A percentile compares a stretch with the other conserved stretches of the same genome.
These are phyloP conservation scores for Apiospora pterosperma DNA, from an alignment of 2,329 filamentous ascomycete species.

Conservation along the genomic window DNA sequence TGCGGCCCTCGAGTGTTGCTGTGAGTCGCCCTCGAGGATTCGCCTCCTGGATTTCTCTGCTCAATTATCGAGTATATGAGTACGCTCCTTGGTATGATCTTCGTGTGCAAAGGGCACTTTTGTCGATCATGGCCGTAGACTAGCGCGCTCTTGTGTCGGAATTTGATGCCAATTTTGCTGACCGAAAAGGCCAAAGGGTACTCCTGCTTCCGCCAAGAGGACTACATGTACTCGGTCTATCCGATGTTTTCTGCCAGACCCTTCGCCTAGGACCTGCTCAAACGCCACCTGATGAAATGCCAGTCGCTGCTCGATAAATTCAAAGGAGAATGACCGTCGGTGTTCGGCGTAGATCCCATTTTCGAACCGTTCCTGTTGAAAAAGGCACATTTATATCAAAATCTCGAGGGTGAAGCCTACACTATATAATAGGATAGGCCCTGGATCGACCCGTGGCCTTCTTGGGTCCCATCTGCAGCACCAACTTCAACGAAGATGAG, in stretches of 20 bases:
- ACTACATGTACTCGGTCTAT: neutral
- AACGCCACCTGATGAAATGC: neutral
- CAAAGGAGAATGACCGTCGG: neutral
- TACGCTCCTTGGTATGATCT: neutral
- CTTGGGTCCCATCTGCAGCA: neutral
- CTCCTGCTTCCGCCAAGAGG: neutral
- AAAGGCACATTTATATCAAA: neutral
- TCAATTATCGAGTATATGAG: neutral
- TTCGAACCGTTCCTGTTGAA: neutral
- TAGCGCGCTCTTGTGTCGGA: neutral
- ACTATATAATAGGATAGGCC: neutral
- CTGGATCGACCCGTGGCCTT: neutral
- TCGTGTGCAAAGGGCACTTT: too few species aligned
- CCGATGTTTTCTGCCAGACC: neutral
- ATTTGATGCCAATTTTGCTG: neutral
- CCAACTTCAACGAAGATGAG: neutral
- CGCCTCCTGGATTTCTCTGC: neutral
- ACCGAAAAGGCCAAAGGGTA: neutral
- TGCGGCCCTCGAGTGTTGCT: too few species aligned
- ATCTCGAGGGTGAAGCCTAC: neutral
- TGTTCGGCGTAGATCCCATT: neutral
- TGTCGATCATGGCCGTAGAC: too few species aligned
- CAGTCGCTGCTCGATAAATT: neutral
- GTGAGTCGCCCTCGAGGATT: neutral
- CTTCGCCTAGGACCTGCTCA: neutral